Evolutionary conservation across 2,329 filamentous ascomycete genomes (phyloP).

Genomic region (Nemania sp.): DNA sequence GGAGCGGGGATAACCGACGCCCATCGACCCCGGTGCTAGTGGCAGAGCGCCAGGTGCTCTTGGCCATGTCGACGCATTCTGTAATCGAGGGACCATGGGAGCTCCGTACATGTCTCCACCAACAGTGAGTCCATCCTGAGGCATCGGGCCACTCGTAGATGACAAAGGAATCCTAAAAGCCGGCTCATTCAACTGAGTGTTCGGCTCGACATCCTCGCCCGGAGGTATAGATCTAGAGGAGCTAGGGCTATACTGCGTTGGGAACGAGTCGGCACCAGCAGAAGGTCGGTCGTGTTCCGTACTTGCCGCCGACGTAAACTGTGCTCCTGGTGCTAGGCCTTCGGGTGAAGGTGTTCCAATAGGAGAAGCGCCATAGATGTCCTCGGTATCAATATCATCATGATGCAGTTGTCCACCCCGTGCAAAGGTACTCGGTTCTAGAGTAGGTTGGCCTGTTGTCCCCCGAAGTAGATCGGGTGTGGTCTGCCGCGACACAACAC

Average conservation of each 20-base stretch:
- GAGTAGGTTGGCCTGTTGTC: slow-evolving; percentile 7
- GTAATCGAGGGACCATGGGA: slow-evolving; percentile 45
- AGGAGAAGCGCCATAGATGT: slow-evolving; percentile 50
- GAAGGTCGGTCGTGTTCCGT: slow-evolving; percentile 43
- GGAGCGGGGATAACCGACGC: slow-evolving; percentile 56
- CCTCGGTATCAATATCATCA: slow-evolving; percentile 38
- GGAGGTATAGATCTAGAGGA: slow-evolving; percentile 42
- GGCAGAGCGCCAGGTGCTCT: slow-evolving; percentile 48
- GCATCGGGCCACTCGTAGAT: slow-evolving; percentile 24
- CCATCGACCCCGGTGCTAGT: slow-evolving; percentile 42
- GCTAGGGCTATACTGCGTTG: slow-evolving; percentile 43
- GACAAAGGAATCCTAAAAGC: slow-evolving; percentile 36
- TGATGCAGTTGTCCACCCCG: slow-evolving; percentile 8
- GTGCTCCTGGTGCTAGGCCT: slow-evolving; percentile 40
- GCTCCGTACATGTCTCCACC: slow-evolving; percentile 21
- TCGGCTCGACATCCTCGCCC: slow-evolving; percentile 36
- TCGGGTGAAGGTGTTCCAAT: slow-evolving; percentile 43
- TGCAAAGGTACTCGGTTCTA: slow-evolving; percentile 6
- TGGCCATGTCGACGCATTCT: slow-evolving; percentile 63
- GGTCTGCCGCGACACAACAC: slow-evolving; percentile 32
- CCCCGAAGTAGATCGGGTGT: slow-evolving; percentile 27
- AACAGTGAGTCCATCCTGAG: slow-evolving; percentile 10
- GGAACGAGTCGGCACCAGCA: slow-evolving; percentile 42
- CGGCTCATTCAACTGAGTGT: slow-evolving; percentile 35
- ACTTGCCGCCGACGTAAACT: slow-evolving; percentile 46